Evolutionary conservation across 371 early-diverging fungal species (phyloP).

Genomic region (Mortierella sp.): DNA sequence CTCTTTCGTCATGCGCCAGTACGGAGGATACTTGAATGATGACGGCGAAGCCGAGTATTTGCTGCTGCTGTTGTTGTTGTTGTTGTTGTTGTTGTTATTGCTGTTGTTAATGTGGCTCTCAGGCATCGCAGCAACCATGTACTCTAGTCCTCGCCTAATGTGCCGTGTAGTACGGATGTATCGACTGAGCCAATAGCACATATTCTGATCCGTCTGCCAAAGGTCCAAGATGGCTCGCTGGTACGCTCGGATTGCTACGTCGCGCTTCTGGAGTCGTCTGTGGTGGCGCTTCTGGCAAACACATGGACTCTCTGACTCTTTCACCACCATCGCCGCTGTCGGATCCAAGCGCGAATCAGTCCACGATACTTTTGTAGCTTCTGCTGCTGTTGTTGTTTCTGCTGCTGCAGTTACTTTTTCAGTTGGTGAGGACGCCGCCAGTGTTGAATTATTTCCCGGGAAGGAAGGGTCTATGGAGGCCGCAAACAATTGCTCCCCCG

Average conservation of each 20-base stretch:
- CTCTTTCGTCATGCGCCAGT: not conserved
- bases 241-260: not conserved
- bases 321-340: not conserved
- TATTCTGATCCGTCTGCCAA: constrained; percentile 11
- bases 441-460: not conserved
- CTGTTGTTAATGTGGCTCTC: not conserved
- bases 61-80: not conserved
- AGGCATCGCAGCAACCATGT: not conserved
- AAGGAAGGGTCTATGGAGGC: not conserved
- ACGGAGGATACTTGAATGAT: not conserved
- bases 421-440: not conserved
- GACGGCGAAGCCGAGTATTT: not conserved
- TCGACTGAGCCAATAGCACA: constrained; percentile 22
- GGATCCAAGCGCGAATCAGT: not conserved
- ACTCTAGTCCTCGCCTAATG: not conserved
- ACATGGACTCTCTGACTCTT: not conserved
- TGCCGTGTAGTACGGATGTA: constrained; percentile 19
- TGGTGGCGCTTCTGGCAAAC: not conserved
- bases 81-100: not conserved
- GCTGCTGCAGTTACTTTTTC: not conserved
- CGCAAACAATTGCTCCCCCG: not conserved
- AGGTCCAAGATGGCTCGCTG: constrained; percentile 9
- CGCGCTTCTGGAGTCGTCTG: not conserved
- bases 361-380: not conserved
- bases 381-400: not conserved